Percentiles rank a stretch among this genome's conserved stretches.
Evolutionary conservation across 805 yeast species (phyloP).

Genomic region (Metschnikowia amazonensis): DNA sequence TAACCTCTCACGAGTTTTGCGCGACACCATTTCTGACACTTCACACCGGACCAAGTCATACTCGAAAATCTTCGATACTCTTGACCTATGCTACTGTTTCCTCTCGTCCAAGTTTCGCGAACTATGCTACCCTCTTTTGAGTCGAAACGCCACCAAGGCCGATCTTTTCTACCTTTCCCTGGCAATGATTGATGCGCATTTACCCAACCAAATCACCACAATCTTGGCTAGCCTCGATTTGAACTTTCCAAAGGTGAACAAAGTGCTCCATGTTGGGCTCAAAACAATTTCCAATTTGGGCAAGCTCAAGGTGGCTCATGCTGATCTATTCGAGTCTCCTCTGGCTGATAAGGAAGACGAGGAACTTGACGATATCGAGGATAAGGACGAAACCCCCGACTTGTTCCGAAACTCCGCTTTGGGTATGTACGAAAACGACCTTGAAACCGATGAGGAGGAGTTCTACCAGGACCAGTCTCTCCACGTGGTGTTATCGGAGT

Average conservation of each 20-base stretch:
- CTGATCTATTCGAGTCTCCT: slow-evolving; percentile 51
- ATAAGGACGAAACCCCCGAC: slow-evolving; percentile 73
- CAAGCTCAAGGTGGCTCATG: slow-evolving; percentile 52
- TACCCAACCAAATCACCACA: slow-evolving; percentile 54
- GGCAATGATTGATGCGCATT: slow-evolving; percentile 63
- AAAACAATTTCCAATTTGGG: slow-evolving; percentile 58
- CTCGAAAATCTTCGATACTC: slow-evolving; percentile 50
- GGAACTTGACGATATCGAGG: slow-evolving; percentile 49
- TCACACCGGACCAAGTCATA: slow-evolving; percentile 44
- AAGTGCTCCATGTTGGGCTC: slow-evolving; percentile 55
- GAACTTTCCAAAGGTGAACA: slow-evolving; percentile 64
- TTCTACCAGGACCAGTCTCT: slow-evolving; percentile 33
- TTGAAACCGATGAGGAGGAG: slow-evolving; percentile 58
- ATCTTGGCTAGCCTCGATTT: slow-evolving; percentile 66
- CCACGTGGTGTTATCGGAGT: slow-evolving; percentile 36
- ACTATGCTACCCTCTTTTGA: slow-evolving; percentile 42
- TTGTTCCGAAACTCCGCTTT: slow-evolving; percentile 82
- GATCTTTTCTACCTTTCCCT: slow-evolving; percentile 66
- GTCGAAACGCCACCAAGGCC: slow-evolving; percentile 45
- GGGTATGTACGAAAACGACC: slow-evolving; percentile 89
- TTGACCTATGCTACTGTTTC: slow-evolving; percentile 46
- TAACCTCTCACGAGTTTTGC: slow-evolving; percentile 56
- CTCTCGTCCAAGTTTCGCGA: slow-evolving; percentile 42
- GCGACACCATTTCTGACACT: slow-evolving; percentile 42
- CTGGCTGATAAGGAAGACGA: slow-evolving; percentile 48